Conservation (phyloP, 2,329 filamentous ascomycete species). For the Stemphylium vesicarium region DNA sequence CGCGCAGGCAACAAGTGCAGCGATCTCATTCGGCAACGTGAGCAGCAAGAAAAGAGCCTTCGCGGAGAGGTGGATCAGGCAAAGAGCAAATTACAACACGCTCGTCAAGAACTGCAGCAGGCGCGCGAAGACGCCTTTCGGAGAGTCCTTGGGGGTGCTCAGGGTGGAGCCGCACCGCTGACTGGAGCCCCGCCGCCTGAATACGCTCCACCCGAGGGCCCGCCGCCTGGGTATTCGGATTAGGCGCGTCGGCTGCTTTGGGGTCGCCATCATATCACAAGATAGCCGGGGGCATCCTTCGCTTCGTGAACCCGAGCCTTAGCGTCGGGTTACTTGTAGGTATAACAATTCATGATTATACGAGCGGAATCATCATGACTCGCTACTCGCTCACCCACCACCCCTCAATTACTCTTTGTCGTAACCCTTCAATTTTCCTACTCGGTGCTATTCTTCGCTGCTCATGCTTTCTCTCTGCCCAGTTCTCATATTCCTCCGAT, state of each 20-base stretch:
- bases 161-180: background rate
- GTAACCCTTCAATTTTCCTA: no score
- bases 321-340: no score
- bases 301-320: no score
- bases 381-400: no score
- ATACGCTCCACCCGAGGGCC: slow-evolving; percentile 17
- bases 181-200: background rate
- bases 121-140: slow-evolving; percentile 55
- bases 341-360: no score
- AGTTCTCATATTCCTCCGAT: no score
- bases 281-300: no score
- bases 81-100: slow-evolving; percentile 34
- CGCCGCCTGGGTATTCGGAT: slow-evolving; percentile 10
- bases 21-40: slow-evolving; percentile 42
- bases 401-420: no score
- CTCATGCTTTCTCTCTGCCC: no score
- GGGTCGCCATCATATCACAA: background rate
- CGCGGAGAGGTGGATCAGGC: slow-evolving; percentile 38
- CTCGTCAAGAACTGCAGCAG: slow-evolving; percentile 52
- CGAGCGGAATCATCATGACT: no score
- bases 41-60: slow-evolving; percentile 35
- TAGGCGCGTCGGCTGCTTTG: background rate
- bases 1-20: slow-evolving; percentile 33
- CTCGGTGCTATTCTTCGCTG: no score
- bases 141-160: slow-evolving; percentile 27